Base-by-base conservation (phyloP, 495 filamentous ascomycete species). In the Podospora pseudopauciseta region DNA sequence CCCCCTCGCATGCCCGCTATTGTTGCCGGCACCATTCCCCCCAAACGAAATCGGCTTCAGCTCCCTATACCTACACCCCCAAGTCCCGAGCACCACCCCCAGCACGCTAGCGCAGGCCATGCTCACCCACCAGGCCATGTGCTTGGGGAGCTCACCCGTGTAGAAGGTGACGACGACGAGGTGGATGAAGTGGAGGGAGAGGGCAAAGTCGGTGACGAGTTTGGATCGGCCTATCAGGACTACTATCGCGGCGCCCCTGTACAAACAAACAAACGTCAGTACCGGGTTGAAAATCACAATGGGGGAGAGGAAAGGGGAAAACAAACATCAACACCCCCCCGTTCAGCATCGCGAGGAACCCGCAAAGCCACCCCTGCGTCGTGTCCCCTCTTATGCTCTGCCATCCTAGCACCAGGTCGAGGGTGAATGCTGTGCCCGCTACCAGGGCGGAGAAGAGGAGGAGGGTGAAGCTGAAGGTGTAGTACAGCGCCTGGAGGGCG, bases 371-470 rank as follows among this genome's bases (percentile, higher is more conserved):
- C 57, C 95, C 95, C 53, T 92, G 86, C 6, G 93, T 93, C 5
- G 90, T 97, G 81, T 98, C 96, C 53, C 92, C 94, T 68, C 94
- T 82, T 68, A 98, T 74, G n/a, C 86, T 84, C 64, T 87, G 82
- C 92, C 94, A 97, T 70, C 87, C 88, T 62, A 97, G 85, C 1
- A 98, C 78, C 44, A 96, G 77, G 62, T 91, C 88, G 0, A 90
- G 72, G 28, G 78, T 86, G 71, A 97, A 93, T 2, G 83, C 77
- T 13, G 85, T 83, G 3, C 96, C 95, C 19, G 92, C 89, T 5
- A 97, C 91, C 18, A 97, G 83, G 5, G 89, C 88, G 18, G 92
- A 93, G 86, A 99, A 99, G 57, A 96, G 79, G 68, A 97, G 92
- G 65, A 98, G 83, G 6, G 89, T 78, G 20, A 90, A 83, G 3